A percentile compares a stretch with the other conserved stretches of the same genome.
Conservation (phyloP, 1,284 basidiomycete genomes). For the Coriolopsis trogii region DNA sequence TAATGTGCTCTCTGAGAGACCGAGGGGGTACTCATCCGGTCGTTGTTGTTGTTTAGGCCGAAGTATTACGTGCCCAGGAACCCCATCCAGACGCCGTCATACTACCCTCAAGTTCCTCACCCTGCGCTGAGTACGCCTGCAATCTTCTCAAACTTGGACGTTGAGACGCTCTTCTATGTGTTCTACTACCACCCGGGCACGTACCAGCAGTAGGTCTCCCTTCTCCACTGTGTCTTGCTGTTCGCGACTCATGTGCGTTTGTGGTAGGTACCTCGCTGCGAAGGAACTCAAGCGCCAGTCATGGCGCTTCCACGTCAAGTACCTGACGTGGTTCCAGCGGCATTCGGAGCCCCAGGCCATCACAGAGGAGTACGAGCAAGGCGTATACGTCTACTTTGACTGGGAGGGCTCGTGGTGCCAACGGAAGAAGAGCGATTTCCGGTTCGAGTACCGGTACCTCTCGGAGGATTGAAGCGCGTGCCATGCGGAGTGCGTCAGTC, state of each 20-base stretch:
- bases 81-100: constrained; percentile 89
- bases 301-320: constrained; percentile 99
- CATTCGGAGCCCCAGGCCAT: constrained; percentile 99
- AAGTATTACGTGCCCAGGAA: constrained; percentile 97
- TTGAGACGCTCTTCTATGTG: constrained; percentile 98
- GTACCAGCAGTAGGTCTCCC: constrained; percentile 84
- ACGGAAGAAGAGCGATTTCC: constrained; percentile 97
- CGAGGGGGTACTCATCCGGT: constrained; percentile 1
- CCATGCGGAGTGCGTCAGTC: neutral
- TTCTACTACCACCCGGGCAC: constrained; percentile 98
- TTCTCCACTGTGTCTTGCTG: neutral
- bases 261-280: constrained; percentile 86
- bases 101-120: constrained; percentile 92
- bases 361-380: constrained; percentile 99
- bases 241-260: neutral
- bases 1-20: constrained; percentile 10
- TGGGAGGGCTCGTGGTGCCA: constrained; percentile 99
- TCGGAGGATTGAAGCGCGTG: constrained; percentile 70
- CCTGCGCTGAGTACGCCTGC: constrained; percentile 83
- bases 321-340: constrained; percentile 99
- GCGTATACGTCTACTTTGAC: constrained; percentile 96
- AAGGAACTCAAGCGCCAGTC: constrained; percentile 97
- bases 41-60: constrained; percentile 55
- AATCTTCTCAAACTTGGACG: constrained; percentile 91
- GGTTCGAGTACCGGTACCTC: constrained; percentile 92